A percentile compares a stretch with the other conserved stretches of the same genome.
phyloP scores from a whole-genome alignment of 1,139 yeast genomes.

The Hyphopichia khmerensis region DNA sequence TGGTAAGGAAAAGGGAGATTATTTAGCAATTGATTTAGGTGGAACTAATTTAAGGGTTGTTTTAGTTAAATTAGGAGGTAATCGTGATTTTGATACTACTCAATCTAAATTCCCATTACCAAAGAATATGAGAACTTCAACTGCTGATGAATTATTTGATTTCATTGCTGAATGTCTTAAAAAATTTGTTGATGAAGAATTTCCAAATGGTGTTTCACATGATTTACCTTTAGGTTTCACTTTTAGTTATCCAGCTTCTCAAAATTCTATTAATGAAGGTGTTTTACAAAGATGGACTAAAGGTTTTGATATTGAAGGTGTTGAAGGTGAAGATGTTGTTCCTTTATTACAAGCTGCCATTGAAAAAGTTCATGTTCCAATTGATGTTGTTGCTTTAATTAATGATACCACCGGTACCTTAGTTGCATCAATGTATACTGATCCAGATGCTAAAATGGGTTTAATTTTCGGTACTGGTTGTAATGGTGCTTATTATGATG shows the following conservation, averaged over 20 bases:
- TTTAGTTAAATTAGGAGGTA: slow-evolving; percentile 75
- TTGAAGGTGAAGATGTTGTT: slow-evolving; percentile 93
- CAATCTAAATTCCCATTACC: slow-evolving; percentile 85
- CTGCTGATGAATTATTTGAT: slow-evolving; percentile 73
- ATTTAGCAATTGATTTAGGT: slow-evolving; percentile 91
- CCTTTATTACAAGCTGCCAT: slow-evolving; percentile 84
- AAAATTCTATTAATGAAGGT: slow-evolving; percentile 80
- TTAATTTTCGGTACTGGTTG: slow-evolving; percentile 97
- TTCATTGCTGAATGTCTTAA: slow-evolving; percentile 83
- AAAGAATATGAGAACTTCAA: slow-evolving; percentile 70
- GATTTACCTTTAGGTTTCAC: slow-evolving; percentile 88
- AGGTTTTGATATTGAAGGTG: slow-evolving; percentile 92
- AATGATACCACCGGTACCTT: slow-evolving; percentile 97
- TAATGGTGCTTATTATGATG: slow-evolving; percentile 94
- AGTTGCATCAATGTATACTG: slow-evolving; percentile 93
- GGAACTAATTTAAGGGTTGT: slow-evolving; percentile 94
- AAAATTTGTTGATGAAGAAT: slow-evolving; percentile 58
- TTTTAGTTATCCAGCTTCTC: slow-evolving; percentile 90
- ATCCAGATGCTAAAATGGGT: slow-evolving; percentile 88
- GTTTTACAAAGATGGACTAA: slow-evolving; percentile 95
- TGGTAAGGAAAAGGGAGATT: slow-evolving; percentile 86
- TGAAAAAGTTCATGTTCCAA: slow-evolving; percentile 64
- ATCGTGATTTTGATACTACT: slow-evolving; percentile 73
- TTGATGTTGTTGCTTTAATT: slow-evolving; percentile 85
- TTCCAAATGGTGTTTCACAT: slow-evolving; percentile 54